A percentile compares a stretch with the other conserved stretches of the same genome.
Conservation (phyloP, 192 early-diverging fungal genomes). For the Backusella sp. region DNA sequence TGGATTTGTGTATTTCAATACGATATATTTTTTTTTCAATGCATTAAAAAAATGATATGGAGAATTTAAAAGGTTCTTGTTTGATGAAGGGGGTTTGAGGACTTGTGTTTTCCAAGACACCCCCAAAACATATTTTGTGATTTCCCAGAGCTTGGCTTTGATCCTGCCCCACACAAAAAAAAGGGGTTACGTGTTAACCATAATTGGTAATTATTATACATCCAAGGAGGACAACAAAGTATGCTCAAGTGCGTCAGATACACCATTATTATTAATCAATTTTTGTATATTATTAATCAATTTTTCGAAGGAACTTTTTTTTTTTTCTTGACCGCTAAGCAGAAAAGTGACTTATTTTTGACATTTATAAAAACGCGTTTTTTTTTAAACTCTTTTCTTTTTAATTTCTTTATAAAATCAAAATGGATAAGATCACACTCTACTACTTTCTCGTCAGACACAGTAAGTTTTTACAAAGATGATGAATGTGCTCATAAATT, state of each 20-base stretch:
- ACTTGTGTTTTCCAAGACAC: too few relatives aligned
- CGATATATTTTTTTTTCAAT: neutral
- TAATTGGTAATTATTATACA: neutral
- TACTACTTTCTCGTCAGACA: neutral
- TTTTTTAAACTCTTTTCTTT: neutral
- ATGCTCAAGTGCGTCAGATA: neutral
- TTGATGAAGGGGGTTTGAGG: too few relatives aligned
- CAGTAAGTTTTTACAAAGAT: neutral
- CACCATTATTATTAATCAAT: neutral
- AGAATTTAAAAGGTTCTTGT: too few relatives aligned
- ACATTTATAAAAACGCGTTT: neutral
- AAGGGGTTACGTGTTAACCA: neutral
- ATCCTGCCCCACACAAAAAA: neutral
- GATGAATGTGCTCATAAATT: neutral
- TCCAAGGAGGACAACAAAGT: neutral
- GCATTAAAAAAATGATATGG: neutral
- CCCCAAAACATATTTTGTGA: neutral
- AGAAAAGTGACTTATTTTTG: neutral
- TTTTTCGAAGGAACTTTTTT: neutral
- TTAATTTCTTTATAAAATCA: neutral
- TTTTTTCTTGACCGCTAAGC: neutral
- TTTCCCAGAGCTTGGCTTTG: neutral
- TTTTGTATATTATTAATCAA: neutral
- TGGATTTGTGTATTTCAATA: neutral
- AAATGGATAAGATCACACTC: constrained; percentile 2